A percentile compares a stretch with the other conserved stretches of the same genome.
Conservation (phyloP, 148 eudicot genomes). For the Pharnaceum exiguum region DNA sequence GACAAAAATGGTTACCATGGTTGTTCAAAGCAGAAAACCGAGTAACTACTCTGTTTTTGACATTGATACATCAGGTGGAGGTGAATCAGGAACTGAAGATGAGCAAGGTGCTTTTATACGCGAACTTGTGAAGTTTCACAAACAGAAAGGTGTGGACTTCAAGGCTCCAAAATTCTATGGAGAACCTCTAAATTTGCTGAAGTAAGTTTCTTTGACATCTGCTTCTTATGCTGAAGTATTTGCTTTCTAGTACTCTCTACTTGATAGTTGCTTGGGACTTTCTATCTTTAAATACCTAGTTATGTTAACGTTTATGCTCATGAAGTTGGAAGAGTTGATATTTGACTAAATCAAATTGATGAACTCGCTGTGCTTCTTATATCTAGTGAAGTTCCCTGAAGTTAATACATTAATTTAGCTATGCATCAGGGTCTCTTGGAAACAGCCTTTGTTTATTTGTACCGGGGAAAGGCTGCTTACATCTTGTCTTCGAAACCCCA, state of each 20-base stretch:
- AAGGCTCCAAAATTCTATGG: constrained; percentile 92
- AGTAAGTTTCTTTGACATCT: constrained; percentile 36
- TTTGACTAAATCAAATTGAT: no score
- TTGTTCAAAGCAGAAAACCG: constrained; percentile 9
- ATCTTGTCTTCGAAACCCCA: no score
- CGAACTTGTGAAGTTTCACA: constrained; percentile 63
- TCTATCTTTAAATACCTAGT: no score
- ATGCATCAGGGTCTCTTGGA: no score
- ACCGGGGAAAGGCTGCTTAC: no score
- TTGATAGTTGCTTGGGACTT: neutral
- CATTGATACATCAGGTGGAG: constrained; percentile 40
- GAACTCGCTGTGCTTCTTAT: no score
- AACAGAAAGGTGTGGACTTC: constrained; percentile 57
- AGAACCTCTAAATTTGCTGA: constrained; percentile 73
- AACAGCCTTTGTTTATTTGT: no score
- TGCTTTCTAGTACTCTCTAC: constrained; percentile 4
- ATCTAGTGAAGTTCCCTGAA: no score
- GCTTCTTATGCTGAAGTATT: neutral
- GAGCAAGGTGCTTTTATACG: constrained; percentile 76
- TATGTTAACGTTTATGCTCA: no score
- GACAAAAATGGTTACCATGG: neutral
- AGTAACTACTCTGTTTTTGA: constrained; percentile 23
- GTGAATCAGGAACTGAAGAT: constrained; percentile 59
- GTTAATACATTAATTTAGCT: no score
- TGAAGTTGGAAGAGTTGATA: no score